Conservation (phyloP, 2,329 filamentous ascomycete species). For the Ceratocystiopsis brevicomis region DNA sequence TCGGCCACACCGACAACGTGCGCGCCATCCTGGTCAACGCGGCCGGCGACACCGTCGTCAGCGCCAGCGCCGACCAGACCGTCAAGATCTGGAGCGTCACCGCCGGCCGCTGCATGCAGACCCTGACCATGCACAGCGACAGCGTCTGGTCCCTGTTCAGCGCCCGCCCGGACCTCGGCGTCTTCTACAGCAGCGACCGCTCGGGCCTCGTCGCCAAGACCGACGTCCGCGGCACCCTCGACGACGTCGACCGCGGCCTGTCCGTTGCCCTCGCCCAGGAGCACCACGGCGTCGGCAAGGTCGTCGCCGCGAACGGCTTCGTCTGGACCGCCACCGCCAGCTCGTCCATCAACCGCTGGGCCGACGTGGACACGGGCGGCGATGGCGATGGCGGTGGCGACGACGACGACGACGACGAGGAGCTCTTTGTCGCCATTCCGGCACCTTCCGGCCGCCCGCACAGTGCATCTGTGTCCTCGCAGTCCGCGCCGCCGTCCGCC, state of each 20-base stretch:
- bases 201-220: conserved; percentile 93
- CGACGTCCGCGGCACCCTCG: conserved; percentile 55
- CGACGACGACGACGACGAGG: background rate
- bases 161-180: conserved; percentile 61
- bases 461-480: conserved; percentile 12
- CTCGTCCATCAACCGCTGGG: conserved; percentile 86
- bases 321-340: conserved; percentile 82
- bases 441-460: conserved; percentile 1
- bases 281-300: conserved; percentile 58
- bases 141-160: conserved; percentile 95
- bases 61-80: conserved; percentile 86
- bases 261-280: conserved; percentile 86
- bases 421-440: too few relatives aligned
- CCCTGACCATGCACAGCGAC: conserved; percentile 95
- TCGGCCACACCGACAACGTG: conserved; percentile 90
- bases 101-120: conserved; percentile 91
- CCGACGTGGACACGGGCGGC: conserved; percentile 60
- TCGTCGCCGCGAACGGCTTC: conserved; percentile 51
- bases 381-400: conserved; percentile 19
- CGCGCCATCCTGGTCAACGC: conserved; percentile 79
- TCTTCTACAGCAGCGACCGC: conserved; percentile 91
- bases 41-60: conserved; percentile 78
- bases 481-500: too few relatives aligned
- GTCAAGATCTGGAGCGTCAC: conserved; percentile 97
- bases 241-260: conserved; percentile 58